These are phyloP conservation scores for Cladosporium sp. DNA, from an alignment of 2,329 filamentous ascomycete species.

Conservation along the genomic window DNA sequence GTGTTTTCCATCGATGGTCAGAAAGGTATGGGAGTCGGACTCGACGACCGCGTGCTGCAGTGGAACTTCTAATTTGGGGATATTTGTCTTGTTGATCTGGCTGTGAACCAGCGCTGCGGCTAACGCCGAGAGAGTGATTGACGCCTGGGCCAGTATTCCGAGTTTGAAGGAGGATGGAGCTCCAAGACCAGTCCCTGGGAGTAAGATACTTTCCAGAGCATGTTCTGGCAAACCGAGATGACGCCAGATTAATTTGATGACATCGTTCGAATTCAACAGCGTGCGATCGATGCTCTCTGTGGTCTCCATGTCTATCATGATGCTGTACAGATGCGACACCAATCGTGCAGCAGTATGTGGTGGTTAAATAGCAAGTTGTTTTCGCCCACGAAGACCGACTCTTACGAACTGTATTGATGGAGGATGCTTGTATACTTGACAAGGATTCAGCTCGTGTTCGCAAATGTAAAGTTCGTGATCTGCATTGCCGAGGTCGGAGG, in stretches of 20 bases:
- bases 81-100: constrained; percentile 28
- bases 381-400: neutral
- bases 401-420: neutral
- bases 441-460: neutral
- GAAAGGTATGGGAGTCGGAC: constrained; percentile 56
- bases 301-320: neutral
- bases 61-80: constrained; percentile 46
- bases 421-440: neutral
- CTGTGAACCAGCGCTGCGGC: constrained; percentile 51
- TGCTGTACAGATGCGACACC: neutral
- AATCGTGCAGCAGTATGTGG: neutral
- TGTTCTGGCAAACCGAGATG: constrained; percentile 8
- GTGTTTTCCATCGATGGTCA: constrained; percentile 44
- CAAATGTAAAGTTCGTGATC: neutral
- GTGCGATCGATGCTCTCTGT: neutral
- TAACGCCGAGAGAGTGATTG: constrained; percentile 54
- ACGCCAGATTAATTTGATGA: constrained; percentile 12
- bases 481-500: constrained; percentile 1
- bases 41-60: constrained; percentile 52
- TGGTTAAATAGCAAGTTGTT: neutral
- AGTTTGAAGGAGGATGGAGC: constrained; percentile 58
- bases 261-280: neutral
- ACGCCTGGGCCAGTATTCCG: constrained; percentile 53
- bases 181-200: constrained; percentile 21
- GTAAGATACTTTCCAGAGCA: constrained; percentile 8